Evolutionary conservation across 2,329 filamentous ascomycete genomes (phyloP), one percentile per base, ranked within the genome.

Genomic region (Ramularia collo-cygni): DNA sequence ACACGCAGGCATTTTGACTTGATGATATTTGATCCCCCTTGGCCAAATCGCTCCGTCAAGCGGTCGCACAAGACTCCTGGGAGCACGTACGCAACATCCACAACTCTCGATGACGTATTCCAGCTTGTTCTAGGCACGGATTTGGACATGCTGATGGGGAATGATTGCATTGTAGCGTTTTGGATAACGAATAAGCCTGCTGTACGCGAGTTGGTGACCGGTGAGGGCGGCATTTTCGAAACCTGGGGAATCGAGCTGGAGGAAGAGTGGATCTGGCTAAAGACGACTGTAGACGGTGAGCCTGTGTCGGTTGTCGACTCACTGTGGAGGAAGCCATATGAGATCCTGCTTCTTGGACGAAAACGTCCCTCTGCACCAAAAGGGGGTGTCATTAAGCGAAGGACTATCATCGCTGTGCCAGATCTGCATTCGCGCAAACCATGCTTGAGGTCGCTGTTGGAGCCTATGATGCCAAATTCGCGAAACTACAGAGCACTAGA

Each of bases 351-450:
- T 10, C 64, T 90, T 34, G 83, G 58, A 58, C 71, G 59, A 3
- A 57, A 51, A 24, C 38, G 39, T 24, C 21, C 21, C 10, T 10
- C 21, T 24, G 21, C 21, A 10, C 10, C 21, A 10, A 6, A 6
- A 21, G 28, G 40, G 15, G 16, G 46, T 16, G 44, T 51, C 2
- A 54, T 71, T 3, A 64, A 57, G 33, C 66, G 64, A 19, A 80
- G 73, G 56, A 75, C 85, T 2, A 67, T 90, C 21, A 59, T 85
- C 7, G 78, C 75, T 1, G 83, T 85, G 15, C 82, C 84, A 1
- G 85, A 90, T 57, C 51, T 85, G 3, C 85, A 92, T 61, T 89
- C 85, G 0, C 68, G 85, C 34, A 92, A 92, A 58, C 85, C 85
- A 3, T 85, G 79, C 53, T 56, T 90, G 40, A 77, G 79, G 44